Conservation (phyloP, 495 filamentous ascomycete genomes). For the Amorphotheca resinae region DNA sequence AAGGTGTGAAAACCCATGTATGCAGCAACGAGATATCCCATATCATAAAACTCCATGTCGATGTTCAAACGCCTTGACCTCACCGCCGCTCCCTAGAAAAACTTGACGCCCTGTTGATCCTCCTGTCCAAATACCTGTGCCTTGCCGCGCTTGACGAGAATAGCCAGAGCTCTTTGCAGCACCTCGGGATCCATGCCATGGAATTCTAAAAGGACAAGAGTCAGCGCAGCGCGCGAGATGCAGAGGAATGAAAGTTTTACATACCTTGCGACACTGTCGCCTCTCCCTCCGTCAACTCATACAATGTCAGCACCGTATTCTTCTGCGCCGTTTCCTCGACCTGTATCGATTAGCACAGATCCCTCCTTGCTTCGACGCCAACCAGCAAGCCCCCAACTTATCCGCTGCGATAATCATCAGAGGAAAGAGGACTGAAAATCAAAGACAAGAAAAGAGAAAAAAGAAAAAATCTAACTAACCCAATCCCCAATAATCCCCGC, state of each 20-base stretch:
- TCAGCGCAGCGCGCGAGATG: too few relatives aligned
- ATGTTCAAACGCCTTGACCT: slow-evolving; percentile 1
- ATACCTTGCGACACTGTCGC: slow-evolving; percentile 45
- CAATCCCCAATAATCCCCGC: slow-evolving; percentile 48
- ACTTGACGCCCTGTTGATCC: slow-evolving; percentile 85
- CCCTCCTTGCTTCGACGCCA: not conserved
- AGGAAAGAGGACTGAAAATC: too few relatives aligned
- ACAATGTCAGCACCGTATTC: slow-evolving; percentile 60
- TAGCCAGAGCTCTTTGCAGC: slow-evolving; percentile 60
- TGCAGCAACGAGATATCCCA: slow-evolving; percentile 3
- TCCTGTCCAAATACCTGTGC: slow-evolving; percentile 87
- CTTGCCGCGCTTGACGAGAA: slow-evolving; percentile 78
- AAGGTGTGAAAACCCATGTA: not conserved
- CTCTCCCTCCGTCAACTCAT: slow-evolving; percentile 62
- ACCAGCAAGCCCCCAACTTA: not conserved
- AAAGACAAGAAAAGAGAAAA: too few relatives aligned
- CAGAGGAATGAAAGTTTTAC: too few relatives aligned
- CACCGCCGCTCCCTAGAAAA: slow-evolving; percentile 49
- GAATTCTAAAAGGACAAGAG: slow-evolving; percentile 51
- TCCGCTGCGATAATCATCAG: too few relatives aligned
- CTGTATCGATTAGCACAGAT: slow-evolving; percentile 19
- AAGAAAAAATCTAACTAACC: slow-evolving; percentile 27
- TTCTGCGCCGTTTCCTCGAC: slow-evolving; percentile 65
- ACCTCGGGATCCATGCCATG: slow-evolving; percentile 76
- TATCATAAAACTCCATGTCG: slow-evolving; percentile 10